Conservation (phyloP, 768 basidiomycete species). For the Cubamyces sp. region DNA sequence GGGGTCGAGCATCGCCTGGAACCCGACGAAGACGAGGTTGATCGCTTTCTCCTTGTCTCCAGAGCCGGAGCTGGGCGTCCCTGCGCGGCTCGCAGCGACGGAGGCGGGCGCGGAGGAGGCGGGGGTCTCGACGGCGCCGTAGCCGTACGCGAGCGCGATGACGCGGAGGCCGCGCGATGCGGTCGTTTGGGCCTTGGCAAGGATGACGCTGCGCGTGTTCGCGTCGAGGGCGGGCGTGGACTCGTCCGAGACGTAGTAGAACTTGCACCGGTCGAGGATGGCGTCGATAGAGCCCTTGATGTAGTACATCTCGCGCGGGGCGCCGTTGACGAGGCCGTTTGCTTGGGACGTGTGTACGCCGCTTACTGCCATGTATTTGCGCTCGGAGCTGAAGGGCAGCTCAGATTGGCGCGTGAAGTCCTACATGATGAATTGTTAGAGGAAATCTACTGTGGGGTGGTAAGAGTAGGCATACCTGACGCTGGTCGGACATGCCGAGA, state of each 20-base stretch:
- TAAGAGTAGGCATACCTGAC: conserved; percentile 55
- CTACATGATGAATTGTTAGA: too few relatives aligned
- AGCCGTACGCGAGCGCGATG: conserved; percentile 91
- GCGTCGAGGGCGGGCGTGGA: conserved; percentile 82
- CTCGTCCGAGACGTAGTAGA: conserved; percentile 88
- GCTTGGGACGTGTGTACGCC: conserved; percentile 59
- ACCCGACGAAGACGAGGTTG: conserved; percentile 89
- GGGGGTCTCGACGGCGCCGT: conserved; percentile 54
- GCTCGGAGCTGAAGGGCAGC: conserved; percentile 90
- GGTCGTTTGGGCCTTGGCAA: conserved; percentile 68
- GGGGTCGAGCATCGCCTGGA: conserved; percentile 95
- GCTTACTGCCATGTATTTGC: conserved; percentile 91
- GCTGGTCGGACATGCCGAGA: conserved; percentile 70
- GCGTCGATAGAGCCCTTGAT: conserved; percentile 92
- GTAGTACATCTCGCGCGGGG: conserved; percentile 77
- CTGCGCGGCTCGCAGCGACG: conserved; percentile 31
- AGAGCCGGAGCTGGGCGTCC: conserved; percentile 27
- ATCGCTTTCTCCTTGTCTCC: conserved; percentile 40
- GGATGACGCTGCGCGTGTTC: conserved; percentile 67
- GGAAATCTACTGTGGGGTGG: too few relatives aligned
- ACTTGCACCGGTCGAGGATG: conserved; percentile 83
- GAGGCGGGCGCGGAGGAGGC: conserved; percentile 27
- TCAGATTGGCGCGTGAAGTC: conserved; percentile 75
- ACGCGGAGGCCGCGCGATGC: conserved; percentile 82
- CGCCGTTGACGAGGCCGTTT: conserved; percentile 31